phyloP scores from a whole-genome alignment of 768 basidiomycete species.

The Naganishia vaughanmartiniae region DNA sequence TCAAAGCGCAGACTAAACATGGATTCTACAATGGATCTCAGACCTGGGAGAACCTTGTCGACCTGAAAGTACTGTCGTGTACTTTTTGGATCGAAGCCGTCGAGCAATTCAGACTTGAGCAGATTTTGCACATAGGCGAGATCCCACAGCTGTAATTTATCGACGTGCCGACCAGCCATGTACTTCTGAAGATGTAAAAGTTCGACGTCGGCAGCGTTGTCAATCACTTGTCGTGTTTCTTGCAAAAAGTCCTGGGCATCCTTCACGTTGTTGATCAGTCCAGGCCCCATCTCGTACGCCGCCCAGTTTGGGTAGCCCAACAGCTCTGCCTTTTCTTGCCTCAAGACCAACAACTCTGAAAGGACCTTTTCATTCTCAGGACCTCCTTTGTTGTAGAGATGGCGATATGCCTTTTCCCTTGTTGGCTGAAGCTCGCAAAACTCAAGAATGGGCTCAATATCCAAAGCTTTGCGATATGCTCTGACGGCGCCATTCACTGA shows the following conservation, averaged over 20 bases:
- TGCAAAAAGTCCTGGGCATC: not conserved
- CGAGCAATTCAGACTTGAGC: not conserved
- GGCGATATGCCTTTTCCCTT: constrained; percentile 14
- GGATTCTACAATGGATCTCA: not conserved
- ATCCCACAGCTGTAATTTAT: not conserved
- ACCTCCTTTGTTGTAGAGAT: not conserved
- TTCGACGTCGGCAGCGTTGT: not conserved
- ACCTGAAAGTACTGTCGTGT: not conserved
- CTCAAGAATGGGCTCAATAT: not conserved
- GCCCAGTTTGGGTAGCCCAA: constrained; percentile 2
- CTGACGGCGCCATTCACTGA: not conserved
- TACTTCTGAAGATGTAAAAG: not conserved
- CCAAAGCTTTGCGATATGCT: not conserved
- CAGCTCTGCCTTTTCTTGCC: not conserved
- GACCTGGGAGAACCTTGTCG: not conserved
- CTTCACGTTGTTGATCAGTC: not conserved
- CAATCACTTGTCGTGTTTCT: not conserved
- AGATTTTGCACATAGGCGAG: not conserved
- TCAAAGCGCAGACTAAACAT: not conserved
- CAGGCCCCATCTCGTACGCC: not conserved
- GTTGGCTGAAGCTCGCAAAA: not conserved
- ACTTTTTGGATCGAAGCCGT: not conserved
- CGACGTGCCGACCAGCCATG: not conserved
- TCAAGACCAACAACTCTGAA: not conserved
- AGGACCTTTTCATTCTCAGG: not conserved